Conservation (phyloP, 1,139 yeast genomes). For the Magnusiomyces ingens region DNA sequence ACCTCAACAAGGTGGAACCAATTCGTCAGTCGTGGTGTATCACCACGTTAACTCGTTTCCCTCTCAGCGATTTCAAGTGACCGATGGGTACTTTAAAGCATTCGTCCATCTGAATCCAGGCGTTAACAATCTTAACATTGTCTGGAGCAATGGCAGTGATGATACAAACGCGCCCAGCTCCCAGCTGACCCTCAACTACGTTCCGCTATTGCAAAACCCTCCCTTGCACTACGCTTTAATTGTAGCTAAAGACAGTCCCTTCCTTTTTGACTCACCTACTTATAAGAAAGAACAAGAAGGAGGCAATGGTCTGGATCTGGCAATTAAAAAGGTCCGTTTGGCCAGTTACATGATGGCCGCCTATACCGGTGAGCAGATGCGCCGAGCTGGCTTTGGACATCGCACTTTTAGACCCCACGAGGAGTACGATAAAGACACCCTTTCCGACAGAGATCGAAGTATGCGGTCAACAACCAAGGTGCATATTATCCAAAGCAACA, state of each 20-base stretch:
- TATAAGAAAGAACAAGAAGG: conserved; percentile 51
- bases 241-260: conserved; percentile 71
- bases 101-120: conserved; percentile 66
- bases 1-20: conserved; percentile 19
- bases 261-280: conserved; percentile 64
- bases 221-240: conserved; percentile 77
- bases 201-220: conserved; percentile 60
- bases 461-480: conserved; percentile 63
- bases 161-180: conserved; percentile 16
- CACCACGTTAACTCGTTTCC: conserved; percentile 53
- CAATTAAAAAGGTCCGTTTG: conserved; percentile 67
- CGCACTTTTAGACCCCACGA: conserved; percentile 76
- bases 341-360: conserved; percentile 93
- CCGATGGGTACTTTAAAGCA: conserved; percentile 66
- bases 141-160: conserved; percentile 21
- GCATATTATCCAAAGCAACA: conserved; percentile 63
- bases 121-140: conserved; percentile 29
- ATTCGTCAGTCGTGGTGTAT: conserved; percentile 38
- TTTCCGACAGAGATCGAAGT: conserved; percentile 39
- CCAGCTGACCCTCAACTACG: conserved; percentile 40
- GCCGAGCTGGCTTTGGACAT: conserved; percentile 68
- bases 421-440: conserved; percentile 48
- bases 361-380: conserved; percentile 87
- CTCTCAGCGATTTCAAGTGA: conserved; percentile 63
- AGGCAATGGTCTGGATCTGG: conserved; percentile 61